Evolutionary conservation across 2,329 filamentous ascomycete genomes (phyloP).

Genomic region (Fusarium algeriense): DNA sequence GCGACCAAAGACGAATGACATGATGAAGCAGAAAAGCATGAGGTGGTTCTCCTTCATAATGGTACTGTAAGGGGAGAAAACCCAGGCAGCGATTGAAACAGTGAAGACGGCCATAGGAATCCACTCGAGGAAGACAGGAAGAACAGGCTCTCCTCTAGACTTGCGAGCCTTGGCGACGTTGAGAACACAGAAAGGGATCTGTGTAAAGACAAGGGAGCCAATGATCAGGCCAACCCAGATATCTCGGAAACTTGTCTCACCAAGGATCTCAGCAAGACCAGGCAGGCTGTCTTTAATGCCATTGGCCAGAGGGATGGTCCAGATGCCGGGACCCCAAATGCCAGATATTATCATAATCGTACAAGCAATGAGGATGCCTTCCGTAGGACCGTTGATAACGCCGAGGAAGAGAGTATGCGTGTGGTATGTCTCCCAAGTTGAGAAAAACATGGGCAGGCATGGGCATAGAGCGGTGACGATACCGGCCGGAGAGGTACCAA

Average conservation of each 20-base stretch:
- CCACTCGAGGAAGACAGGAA: constrained; percentile 93
- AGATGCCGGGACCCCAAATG: constrained; percentile 88
- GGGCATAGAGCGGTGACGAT: constrained; percentile 93
- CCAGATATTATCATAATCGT: constrained; percentile 88
- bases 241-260: constrained; percentile 82
- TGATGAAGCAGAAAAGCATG: constrained; percentile 89
- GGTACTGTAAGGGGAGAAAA: constrained; percentile 89
- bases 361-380: constrained; percentile 91
- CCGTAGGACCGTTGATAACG: constrained; percentile 96
- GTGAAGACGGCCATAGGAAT: constrained; percentile 89
- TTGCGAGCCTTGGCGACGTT: constrained; percentile 86
- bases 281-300: constrained; percentile 69
- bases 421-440: constrained; percentile 99
- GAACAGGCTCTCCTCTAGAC: constrained; percentile 77
- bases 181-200: constrained; percentile 89
- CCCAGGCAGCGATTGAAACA: constrained; percentile 80
- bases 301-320: constrained; percentile 79
- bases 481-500: constrained; percentile 85
- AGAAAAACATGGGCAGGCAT: constrained; percentile 98
- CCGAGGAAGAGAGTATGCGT: constrained; percentile 97
- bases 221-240: constrained; percentile 84
- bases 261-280: constrained; percentile 70
- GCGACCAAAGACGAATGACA: constrained; percentile 97
- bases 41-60: constrained; percentile 87
- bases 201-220: constrained; percentile 73